These are phyloP conservation scores for Avena insularis DNA, from an alignment of 176 grass and related monocot genomes.

Conservation along the genomic window DNA sequence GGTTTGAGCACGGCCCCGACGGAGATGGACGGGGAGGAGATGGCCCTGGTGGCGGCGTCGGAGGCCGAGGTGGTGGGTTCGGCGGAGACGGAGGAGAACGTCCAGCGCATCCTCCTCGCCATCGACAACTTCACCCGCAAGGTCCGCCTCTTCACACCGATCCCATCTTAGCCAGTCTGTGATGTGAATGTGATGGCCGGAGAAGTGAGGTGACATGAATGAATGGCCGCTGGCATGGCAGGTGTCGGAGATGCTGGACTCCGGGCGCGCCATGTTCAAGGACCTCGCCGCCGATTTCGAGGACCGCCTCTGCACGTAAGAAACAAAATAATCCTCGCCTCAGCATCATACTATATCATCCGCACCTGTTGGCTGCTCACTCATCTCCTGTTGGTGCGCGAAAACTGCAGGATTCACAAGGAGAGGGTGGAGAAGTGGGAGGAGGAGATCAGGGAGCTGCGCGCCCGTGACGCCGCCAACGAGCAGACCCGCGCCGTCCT, in stretches of 20 bases:
- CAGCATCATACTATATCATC: not conserved
- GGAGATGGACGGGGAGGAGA: constrained; percentile 14
- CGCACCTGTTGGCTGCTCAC: not conserved
- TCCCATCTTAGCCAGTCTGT: not conserved
- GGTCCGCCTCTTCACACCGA: constrained; percentile 29
- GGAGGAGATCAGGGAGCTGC: constrained; percentile 82
- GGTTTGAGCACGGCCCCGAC: not conserved
- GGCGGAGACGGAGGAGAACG: constrained; percentile 70
- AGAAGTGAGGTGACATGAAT: not conserved
- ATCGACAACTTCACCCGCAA: constrained; percentile 90
- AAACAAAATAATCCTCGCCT: not conserved
- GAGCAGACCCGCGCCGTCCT: constrained; percentile 64
- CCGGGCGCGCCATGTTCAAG: constrained; percentile 77
- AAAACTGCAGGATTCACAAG: constrained; percentile 69
- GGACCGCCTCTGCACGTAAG: constrained; percentile 83
- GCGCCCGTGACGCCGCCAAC: constrained; percentile 67
- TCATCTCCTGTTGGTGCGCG: not conserved
- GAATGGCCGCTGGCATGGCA: not conserved
- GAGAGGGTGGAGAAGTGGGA: constrained; percentile 83
- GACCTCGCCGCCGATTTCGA: constrained; percentile 81
- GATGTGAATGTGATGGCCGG: not conserved
- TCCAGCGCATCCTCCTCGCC: constrained; percentile 74
- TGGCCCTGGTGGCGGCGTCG: constrained; percentile 25
- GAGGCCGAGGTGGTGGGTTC: constrained; percentile 46
- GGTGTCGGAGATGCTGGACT: constrained; percentile 88